Conservation (phyloP, 2,329 filamentous ascomycete genomes). For the Aspergillus puulaauensis region DNA sequence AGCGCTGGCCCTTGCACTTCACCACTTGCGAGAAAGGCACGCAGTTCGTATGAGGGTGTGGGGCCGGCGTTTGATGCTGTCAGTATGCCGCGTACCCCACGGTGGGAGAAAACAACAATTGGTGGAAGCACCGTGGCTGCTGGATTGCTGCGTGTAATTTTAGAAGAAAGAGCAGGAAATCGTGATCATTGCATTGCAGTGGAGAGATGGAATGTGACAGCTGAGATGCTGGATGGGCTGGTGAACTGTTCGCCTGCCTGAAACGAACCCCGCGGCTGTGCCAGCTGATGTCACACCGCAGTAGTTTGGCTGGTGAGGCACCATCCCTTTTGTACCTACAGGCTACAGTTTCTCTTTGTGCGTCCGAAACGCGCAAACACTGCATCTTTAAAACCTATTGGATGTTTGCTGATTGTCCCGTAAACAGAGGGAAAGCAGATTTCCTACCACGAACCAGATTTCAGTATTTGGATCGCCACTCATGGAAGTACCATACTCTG, state of each 20-base stretch:
- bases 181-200: background rate
- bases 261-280: conserved; percentile 24
- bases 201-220: conserved; percentile 1
- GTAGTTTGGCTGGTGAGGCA: conserved; percentile 34
- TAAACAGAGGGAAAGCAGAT: background rate
- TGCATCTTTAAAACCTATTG: background rate
- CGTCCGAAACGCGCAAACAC: background rate
- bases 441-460: background rate
- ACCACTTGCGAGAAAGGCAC: background rate
- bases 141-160: background rate
- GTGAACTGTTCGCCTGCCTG: conserved; percentile 9
- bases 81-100: conserved; percentile 1
- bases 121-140: background rate
- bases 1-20: background rate
- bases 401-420: background rate
- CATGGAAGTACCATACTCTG: background rate
- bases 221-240: background rate
- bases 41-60: background rate
- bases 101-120: background rate
- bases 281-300: conserved; percentile 33
- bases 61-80: background rate
- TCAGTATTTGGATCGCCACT: background rate
- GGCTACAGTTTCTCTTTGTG: background rate
- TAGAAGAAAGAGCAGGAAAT: background rate
- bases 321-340: background rate